phyloP scores from a whole-genome alignment of 1,139 yeast genomes.

The Candida sanyaensis region DNA sequence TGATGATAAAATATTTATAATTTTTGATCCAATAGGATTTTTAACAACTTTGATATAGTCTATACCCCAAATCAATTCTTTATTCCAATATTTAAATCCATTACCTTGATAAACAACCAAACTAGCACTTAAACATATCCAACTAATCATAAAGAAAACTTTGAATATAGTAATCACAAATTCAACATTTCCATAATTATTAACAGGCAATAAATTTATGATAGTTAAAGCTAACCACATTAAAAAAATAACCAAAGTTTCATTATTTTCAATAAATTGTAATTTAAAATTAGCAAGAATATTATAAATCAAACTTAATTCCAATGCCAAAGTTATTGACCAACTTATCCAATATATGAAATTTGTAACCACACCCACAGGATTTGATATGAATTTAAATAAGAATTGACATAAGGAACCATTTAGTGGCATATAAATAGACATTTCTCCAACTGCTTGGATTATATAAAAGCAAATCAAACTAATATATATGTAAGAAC shows the following conservation, averaged over 20 bases:
- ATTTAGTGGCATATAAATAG: conserved; percentile 21
- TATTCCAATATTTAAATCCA: conserved; percentile 14
- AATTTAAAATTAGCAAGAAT: conserved; percentile 9
- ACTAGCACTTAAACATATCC: conserved; percentile 14
- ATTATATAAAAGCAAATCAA: conserved; percentile 19
- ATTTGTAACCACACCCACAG: conserved; percentile 22
- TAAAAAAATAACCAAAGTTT: conserved; percentile 12
- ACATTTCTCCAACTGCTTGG: conserved; percentile 23
- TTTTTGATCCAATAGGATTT: conserved; percentile 28
- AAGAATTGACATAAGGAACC: conserved; percentile 26
- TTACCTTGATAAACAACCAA: conserved; percentile 4
- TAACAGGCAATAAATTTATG: conserved; percentile 24
- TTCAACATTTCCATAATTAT: conserved; percentile 25
- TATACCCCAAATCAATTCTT: conserved; percentile 10
- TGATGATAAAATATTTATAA: conserved; percentile 17
- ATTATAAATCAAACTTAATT: conserved; percentile 21
- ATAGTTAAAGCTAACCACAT: conserved; percentile 20
- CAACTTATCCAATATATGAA: conserved; percentile 29
- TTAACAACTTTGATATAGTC: conserved; percentile 9
- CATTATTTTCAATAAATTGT: conserved; percentile 16
- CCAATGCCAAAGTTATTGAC: conserved; percentile 28
- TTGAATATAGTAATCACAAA: conserved; percentile 21
- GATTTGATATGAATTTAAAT: conserved; percentile 19
- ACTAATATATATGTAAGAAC: conserved; percentile 20
- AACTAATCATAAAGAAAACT: conserved; percentile 19